Evolutionary conservation across 2,329 filamentous ascomycete genomes (phyloP).

Genomic region (Ophiosphaerella korrae): DNA sequence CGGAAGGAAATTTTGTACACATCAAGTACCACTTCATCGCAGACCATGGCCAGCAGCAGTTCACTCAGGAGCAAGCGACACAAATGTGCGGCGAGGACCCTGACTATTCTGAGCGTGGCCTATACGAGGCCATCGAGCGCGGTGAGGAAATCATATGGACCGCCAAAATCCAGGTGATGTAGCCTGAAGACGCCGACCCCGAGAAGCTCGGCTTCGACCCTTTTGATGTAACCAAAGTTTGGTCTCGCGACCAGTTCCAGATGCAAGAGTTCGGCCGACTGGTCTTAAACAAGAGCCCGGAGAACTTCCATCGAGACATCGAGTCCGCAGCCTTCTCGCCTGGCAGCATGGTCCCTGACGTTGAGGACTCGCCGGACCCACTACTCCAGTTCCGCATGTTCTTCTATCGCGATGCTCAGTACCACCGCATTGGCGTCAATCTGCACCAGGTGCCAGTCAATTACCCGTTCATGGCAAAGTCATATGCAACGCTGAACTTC

Average conservation of each 20-base stretch:
- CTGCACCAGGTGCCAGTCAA: slow-evolving; percentile 55
- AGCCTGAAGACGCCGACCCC: slow-evolving; percentile 53
- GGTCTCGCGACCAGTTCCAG: slow-evolving; percentile 56
- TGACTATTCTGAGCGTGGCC: slow-evolving; percentile 56
- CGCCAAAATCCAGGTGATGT: slow-evolving; percentile 54
- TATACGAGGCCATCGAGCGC: slow-evolving; percentile 52
- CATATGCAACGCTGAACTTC: slow-evolving; percentile 55
- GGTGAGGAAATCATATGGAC: slow-evolving; percentile 53
- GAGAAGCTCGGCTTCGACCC: slow-evolving; percentile 58
- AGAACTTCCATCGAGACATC: slow-evolving; percentile 56
- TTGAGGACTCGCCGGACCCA: slow-evolving; percentile 48
- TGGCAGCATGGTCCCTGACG: slow-evolving; percentile 57
- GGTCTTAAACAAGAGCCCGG: slow-evolving; percentile 60
- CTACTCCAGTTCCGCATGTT: slow-evolving; percentile 32
- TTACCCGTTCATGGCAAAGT: slow-evolving; percentile 56
- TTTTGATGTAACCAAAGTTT: slow-evolving; percentile 61
- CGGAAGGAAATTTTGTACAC: slow-evolving; percentile 56
- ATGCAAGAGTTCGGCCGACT: slow-evolving; percentile 57
- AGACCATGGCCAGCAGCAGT: slow-evolving; percentile 55
- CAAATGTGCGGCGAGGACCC: slow-evolving; percentile 56
- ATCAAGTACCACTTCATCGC: slow-evolving; percentile 58
- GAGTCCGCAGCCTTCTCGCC: slow-evolving; percentile 52
- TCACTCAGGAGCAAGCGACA: slow-evolving; percentile 54
- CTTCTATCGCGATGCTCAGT: slow-evolving; percentile 53
- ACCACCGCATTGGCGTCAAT: slow-evolving; percentile 59